phyloP scores from a whole-genome alignment of 768 basidiomycete species.

The Lentinula raphanica region DNA sequence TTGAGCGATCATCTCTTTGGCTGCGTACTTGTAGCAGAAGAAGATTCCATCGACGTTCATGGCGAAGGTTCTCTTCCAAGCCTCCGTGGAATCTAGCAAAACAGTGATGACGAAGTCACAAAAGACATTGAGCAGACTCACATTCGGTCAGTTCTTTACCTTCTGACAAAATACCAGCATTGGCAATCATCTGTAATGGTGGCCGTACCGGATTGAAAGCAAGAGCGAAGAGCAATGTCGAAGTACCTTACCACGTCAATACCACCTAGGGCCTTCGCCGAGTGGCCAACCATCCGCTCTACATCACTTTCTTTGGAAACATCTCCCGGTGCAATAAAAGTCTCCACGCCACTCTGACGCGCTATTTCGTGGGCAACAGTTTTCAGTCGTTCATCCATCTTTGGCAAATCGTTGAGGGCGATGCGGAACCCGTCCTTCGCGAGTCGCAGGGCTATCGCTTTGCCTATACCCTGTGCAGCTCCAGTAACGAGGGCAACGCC shows the following conservation, averaged over 20 bases:
- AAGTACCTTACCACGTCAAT: conserved; percentile 29
- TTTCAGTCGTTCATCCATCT: neutral
- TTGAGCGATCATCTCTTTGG: conserved; percentile 29
- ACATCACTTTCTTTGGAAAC: conserved; percentile 29
- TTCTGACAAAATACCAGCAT: conserved; percentile 15
- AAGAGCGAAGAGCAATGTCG: too few relatives aligned
- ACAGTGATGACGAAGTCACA: neutral
- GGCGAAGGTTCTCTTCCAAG: conserved; percentile 17
- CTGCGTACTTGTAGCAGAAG: conserved; percentile 33
- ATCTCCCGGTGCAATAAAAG: conserved; percentile 19
- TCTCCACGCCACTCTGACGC: neutral
- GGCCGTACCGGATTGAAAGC: too few relatives aligned
- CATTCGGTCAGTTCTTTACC: neutral
- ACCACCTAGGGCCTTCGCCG: conserved; percentile 22
- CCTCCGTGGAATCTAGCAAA: conserved; percentile 10
- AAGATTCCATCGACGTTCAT: conserved; percentile 28
- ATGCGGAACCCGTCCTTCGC: conserved; percentile 33
- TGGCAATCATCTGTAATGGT: conserved; percentile 21
- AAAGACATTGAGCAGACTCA: neutral
- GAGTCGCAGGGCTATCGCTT: conserved; percentile 31
- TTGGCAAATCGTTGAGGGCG: conserved; percentile 26
- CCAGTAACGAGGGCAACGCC: conserved; percentile 33
- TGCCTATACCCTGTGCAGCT: conserved; percentile 33
- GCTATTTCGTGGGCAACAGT: neutral
- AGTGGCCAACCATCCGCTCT: conserved; percentile 20